A percentile compares a stretch with the other conserved stretches of the same genome.
Evolutionary conservation across 805 yeast genomes (phyloP).

Genomic region (Lachancea dasiensis): DNA sequence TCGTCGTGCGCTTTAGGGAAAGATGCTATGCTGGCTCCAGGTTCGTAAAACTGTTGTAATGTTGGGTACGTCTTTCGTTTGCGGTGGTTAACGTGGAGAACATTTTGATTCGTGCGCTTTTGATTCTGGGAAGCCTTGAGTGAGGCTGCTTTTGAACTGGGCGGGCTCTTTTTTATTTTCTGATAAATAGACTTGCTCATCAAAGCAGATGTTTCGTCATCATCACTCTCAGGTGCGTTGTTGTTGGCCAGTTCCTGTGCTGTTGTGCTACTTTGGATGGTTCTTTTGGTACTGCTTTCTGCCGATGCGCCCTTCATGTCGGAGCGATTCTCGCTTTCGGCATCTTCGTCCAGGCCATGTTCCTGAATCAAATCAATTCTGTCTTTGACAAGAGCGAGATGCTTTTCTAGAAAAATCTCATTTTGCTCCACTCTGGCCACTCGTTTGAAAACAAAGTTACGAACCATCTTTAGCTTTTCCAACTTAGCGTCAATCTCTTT

Average conservation of each 20-base stretch:
- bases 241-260: conserved; percentile 14
- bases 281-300: too few relatives aligned
- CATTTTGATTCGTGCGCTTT: conserved; percentile 15
- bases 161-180: conserved; percentile 35
- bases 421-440: conserved; percentile 57
- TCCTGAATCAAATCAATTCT: conserved; percentile 41
- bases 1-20: conserved; percentile 47
- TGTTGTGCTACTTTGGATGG: too few relatives aligned
- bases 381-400: conserved; percentile 38
- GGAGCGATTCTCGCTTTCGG: conserved; percentile 7
- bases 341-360: conserved; percentile 30
- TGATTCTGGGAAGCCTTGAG: conserved; percentile 6
- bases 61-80: conserved; percentile 53
- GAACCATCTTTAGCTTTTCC: conserved; percentile 42
- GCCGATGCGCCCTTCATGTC: too few relatives aligned
- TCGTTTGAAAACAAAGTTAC: conserved; percentile 51
- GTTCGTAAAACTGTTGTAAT: conserved; percentile 54
- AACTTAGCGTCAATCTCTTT: conserved; percentile 56
- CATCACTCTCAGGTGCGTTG: conserved; percentile 8
- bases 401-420: conserved; percentile 50
- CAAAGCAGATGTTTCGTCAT: conserved; percentile 24
- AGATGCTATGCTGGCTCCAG: conserved; percentile 49
- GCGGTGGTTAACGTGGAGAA: conserved; percentile 25
- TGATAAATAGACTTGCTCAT: conserved; percentile 42
- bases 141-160: conserved; percentile 12